phyloP scores from a whole-genome alignment of 345 rosid genomes.

The Anastatica hierochuntica region DNA sequence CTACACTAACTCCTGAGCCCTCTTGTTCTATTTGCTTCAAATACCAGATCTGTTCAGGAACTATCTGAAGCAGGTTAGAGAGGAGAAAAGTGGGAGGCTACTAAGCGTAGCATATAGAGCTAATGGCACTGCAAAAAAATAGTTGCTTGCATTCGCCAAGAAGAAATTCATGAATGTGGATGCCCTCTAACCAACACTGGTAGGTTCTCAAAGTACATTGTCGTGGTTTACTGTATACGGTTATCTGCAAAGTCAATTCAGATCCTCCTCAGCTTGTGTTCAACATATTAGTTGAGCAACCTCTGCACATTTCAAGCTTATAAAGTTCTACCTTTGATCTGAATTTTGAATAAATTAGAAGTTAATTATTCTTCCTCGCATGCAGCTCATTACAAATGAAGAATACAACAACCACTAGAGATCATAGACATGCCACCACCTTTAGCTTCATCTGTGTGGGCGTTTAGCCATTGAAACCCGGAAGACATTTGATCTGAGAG shows the following conservation, averaged over 20 bases:
- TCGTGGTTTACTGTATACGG: neutral
- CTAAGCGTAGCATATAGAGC: constrained; percentile 81
- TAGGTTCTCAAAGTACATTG: neutral
- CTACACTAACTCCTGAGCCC: neutral
- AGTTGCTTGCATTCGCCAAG: constrained; percentile 98
- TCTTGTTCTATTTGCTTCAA: constrained; percentile 13
- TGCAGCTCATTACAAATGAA: neutral
- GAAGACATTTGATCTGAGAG: too few relatives aligned
- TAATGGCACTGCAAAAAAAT: constrained; percentile 91
- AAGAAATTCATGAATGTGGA: constrained; percentile 83
- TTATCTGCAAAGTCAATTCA: neutral
- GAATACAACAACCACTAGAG: neutral
- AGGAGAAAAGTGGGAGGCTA: constrained; percentile 84
- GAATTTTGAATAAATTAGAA: too few relatives aligned
- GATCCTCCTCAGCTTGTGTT: neutral
- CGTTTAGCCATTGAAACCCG: neutral
- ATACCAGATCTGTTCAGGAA: constrained; percentile 76
- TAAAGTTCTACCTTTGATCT: too few relatives aligned
- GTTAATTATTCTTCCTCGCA: too few relatives aligned
- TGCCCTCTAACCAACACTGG: constrained; percentile 36
- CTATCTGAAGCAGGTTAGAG: constrained; percentile 92
- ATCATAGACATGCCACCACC: neutral
- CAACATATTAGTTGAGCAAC: too few relatives aligned
- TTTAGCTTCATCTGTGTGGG: neutral
- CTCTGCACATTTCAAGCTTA: too few relatives aligned